phyloP scores from a whole-genome alignment of 257 asterid species.

The Nicotiana attenuata region DNA sequence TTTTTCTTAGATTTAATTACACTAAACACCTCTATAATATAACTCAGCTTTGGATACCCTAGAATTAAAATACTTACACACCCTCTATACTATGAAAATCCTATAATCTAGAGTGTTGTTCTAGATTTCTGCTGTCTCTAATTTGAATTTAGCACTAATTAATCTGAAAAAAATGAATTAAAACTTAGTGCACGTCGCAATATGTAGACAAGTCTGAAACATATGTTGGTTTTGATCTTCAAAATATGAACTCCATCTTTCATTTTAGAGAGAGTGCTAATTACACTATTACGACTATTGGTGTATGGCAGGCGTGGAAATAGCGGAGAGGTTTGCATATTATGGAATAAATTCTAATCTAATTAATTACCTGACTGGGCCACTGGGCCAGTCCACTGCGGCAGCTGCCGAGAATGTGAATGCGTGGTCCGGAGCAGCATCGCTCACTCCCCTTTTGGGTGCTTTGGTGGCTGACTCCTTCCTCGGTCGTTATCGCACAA shows the following conservation, averaged over 20 bases:
- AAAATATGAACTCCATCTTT: not conserved
- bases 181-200: not conserved
- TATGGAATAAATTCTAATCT: constrained; percentile 26
- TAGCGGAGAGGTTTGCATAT: constrained; percentile 27
- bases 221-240: not conserved
- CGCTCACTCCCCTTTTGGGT: constrained; percentile 25
- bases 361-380: constrained; percentile 22
- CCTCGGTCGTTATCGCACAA: constrained; percentile 25
- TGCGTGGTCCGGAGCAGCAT: constrained; percentile 19
- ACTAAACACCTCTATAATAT: too few relatives aligned
- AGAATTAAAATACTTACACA: too few relatives aligned
- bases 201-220: not conserved
- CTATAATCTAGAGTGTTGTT: not conserved
- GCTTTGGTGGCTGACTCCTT: constrained; percentile 23
- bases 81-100: too few relatives aligned
- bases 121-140: not conserved
- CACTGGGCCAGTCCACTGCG: constrained; percentile 24
- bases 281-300: not conserved
- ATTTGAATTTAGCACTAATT: not conserved
- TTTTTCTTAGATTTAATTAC: too few relatives aligned
- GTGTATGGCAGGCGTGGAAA: constrained; percentile 19
- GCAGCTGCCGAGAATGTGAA: constrained; percentile 25
- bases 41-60: too few relatives aligned
- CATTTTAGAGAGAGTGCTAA: not conserved
- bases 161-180: not conserved